Evolutionary conservation across 2,329 filamentous ascomycete species (phyloP), one percentile per base, ranked within the genome.

Genomic region (Aspergillus amoenus): DNA sequence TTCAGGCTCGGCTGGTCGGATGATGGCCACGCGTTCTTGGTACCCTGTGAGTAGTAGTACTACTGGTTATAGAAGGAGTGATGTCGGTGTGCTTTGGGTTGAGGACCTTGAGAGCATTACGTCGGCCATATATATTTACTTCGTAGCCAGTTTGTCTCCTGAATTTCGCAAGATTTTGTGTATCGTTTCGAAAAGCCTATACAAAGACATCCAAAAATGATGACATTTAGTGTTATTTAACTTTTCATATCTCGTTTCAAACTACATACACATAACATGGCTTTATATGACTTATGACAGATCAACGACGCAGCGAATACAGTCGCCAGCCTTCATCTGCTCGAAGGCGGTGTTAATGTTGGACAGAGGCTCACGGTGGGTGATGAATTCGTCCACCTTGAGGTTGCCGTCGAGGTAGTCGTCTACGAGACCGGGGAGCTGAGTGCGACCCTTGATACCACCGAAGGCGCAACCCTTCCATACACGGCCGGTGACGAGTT

Each of bases 311-410:
- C 91, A 96, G 64, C 94, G 90, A 71, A 99, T 97, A 79, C 94
- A 99, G 78, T 97, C 93, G 58, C 94, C 94, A 59, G 87, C 84
- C 83, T 97, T 95, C 94, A 99, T 99, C 67, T 89, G 86, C 64
- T 91, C 85, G 70, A 96, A 99, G 18, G 92, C 93, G 51, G 83
- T 81, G 82, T 97, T 97, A 78, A 99, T 96, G 70, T 89, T 86
- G 59, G 80, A 79, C 44, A 99, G 81, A 4, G 83, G 84, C 80
- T 96, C 91, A 68, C 93, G 87, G 81, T 99, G 94, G 32, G 94
- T 99, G 80, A 99, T 97, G 82, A 97, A 97, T 81, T 99, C 94
- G 74, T 97, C 93, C 45, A 97, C 94, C 87, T 97, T 97, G 73
- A 99, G 88, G 72, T 89, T 85, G 68, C 93, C 93, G 52, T 84